Evolutionary conservation across 1,284 basidiomycete species (phyloP), one percentile per base, ranked within the genome.

Genomic region (Ustilago sp.): DNA sequence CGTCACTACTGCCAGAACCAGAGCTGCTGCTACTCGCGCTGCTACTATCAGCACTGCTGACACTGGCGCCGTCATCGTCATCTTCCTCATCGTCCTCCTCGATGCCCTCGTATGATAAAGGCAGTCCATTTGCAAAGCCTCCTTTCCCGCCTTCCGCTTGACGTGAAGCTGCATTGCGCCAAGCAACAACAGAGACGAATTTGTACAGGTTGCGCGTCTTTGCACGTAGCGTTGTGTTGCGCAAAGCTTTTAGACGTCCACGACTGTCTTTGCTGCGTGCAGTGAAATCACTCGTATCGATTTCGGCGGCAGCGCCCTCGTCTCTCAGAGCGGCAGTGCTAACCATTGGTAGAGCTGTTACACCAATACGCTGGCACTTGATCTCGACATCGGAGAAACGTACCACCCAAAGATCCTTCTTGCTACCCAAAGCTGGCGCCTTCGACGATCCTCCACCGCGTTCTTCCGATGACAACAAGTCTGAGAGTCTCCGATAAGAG

Each of bases 301-400:
- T 35, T 3, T 47, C 60, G 4, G 28, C 52, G 5, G 53, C n/a
- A 13, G n/a, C 51, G 43, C 62, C 51, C 23, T 9, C 53, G 17
- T 47, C 58, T n/a, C 58, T 28, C 0, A 80, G 63, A n/a, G 90
- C 89, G 5, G 80, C 75, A 9, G 74, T 84, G 8, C 93, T 90
- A 9, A 91, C 92, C 67, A 97, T 87, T 0, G 95, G 94, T 55
- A 98, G 86, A 5, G 91, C 92, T 0, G 96, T 99, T 9, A 92
- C 92, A 11, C 96, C 96, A 1, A 91, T 92, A 59, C 93, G 89
- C 83, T 95, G 94, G 86, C 95, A 98, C 58, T 94, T 90, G 51
- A 99, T 88, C 12, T 95, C 92, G 52, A 99, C 95, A 85, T 99
- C 96, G 63, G 95, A 95, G 88, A 99, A 98, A 13, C 91, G 90